Evolutionary conservation across 768 basidiomycete genomes (phyloP), one percentile per base, ranked within the genome.

Genomic region (Tricholoma hemisulphureum): DNA sequence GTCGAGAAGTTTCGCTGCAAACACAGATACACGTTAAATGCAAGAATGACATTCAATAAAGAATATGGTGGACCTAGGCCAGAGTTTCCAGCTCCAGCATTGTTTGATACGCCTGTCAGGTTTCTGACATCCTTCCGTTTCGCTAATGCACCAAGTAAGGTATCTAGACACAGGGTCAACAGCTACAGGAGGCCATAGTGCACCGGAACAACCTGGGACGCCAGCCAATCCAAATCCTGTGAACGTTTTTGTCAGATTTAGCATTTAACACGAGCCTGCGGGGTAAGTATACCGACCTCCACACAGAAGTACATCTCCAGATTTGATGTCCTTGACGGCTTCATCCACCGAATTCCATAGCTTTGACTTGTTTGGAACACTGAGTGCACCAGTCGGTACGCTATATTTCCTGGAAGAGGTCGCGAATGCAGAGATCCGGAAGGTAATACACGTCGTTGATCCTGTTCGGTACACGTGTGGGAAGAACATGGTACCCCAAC

Each of bases 151-250:
- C 75, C 78, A 28, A 96, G 87, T 46, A 97, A 77, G 3, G 93
- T 95, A 70, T 95, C 94, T 88, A 43, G n/a, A 31, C 6, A 10
- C 20, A 21, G 23, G 6, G 37, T 54, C 51, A 37, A 23, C 32
- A 24, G 43, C 24, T 41, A 29, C 41, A 57, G 24, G 58, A 35
- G 6, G n/a, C 16, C 8, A 10, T 23, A 24, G 39, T 11, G 26
- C 11, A 10, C 26, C n/a, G 20, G 3, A 63, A 75, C 39, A 45
- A 91, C 91, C 89, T 65, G 94, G 93, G 46, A 93, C 89, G 28
- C 94, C 95, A 63, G 91, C 91, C 52, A 92, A 75, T 45, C 94
- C 94, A 66, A 97, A 97, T 24, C 94, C 93, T 93, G 23, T 5
- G 23, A 28, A 45, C 29, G 35, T 45, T 45, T 34, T 20, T 28